Evolutionary conservation across 345 rosid genomes (phyloP).

Genomic region (Excoecaria cochinchinensis): DNA sequence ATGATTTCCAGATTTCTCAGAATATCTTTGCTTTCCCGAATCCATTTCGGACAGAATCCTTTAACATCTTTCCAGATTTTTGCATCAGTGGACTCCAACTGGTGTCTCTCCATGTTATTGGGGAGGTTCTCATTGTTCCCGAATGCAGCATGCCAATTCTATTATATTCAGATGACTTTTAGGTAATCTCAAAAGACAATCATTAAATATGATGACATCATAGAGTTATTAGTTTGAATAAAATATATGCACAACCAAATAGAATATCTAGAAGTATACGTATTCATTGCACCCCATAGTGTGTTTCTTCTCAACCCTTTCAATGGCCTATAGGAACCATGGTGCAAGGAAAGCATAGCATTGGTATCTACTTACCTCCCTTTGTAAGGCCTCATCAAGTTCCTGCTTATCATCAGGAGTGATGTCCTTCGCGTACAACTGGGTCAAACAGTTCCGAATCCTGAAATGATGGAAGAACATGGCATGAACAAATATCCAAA

Average conservation of each 20-base stretch:
- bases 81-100: background rate
- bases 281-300: background rate
- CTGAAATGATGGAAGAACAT: conserved; percentile 36
- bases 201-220: background rate
- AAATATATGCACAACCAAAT: background rate
- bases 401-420: conserved; percentile 99
- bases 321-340: no score
- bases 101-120: background rate
- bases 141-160: background rate
- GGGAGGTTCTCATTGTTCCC: background rate
- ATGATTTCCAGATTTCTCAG: background rate
- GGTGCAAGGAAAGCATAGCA: background rate
- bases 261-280: background rate
- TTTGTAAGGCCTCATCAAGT: conserved; percentile 91
- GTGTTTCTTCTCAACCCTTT: background rate
- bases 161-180: background rate
- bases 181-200: background rate
- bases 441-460: conserved; percentile 84
- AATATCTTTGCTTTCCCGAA: background rate
- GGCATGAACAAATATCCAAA: background rate
- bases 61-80: background rate
- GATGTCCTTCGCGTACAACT: conserved; percentile 84
- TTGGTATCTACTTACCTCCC: conserved; percentile 56
- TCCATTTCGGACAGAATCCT: background rate
- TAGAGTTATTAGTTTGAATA: background rate